phyloP scores from a whole-genome alignment of 768 basidiomycete species.

The Russula virescens region DNA sequence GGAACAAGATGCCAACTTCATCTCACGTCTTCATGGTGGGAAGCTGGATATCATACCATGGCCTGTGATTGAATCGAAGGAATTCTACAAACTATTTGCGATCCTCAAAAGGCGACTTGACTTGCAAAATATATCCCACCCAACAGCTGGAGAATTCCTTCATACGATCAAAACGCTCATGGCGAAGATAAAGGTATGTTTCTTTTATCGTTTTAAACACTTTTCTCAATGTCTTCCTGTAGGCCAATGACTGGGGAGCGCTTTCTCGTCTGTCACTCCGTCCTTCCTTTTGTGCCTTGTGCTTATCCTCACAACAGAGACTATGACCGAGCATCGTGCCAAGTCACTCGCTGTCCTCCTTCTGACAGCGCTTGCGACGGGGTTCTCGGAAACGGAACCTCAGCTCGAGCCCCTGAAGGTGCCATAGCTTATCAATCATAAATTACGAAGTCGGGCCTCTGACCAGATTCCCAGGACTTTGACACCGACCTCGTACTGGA shows the following conservation, averaged over 20 bases:
- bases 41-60: constrained; percentile 54
- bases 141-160: constrained; percentile 45
- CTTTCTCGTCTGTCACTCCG: constrained; percentile 46
- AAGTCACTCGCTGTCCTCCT: constrained; percentile 36
- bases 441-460: background rate
- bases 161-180: constrained; percentile 14
- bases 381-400: constrained; percentile 41
- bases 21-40: constrained; percentile 53
- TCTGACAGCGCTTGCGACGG: constrained; percentile 42
- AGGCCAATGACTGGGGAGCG: constrained; percentile 63
- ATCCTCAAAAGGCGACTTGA: constrained; percentile 43
- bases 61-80: constrained; percentile 57
- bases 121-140: constrained; percentile 44
- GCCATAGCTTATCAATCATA: background rate
- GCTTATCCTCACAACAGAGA: constrained; percentile 33
- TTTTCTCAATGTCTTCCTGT: background rate
- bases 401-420: constrained; percentile 49
- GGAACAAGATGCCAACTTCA: constrained; percentile 58
- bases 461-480: constrained; percentile 37
- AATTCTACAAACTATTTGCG: constrained; percentile 51
- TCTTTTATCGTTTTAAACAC: too few species aligned
- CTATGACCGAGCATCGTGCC: constrained; percentile 44
- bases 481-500: constrained; percentile 44
- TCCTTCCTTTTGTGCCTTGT: background rate
- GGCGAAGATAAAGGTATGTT: constrained; percentile 11